Evolutionary conservation across 1,284 basidiomycete species (phyloP).

Genomic region (Porogramme epimiltina): DNA sequence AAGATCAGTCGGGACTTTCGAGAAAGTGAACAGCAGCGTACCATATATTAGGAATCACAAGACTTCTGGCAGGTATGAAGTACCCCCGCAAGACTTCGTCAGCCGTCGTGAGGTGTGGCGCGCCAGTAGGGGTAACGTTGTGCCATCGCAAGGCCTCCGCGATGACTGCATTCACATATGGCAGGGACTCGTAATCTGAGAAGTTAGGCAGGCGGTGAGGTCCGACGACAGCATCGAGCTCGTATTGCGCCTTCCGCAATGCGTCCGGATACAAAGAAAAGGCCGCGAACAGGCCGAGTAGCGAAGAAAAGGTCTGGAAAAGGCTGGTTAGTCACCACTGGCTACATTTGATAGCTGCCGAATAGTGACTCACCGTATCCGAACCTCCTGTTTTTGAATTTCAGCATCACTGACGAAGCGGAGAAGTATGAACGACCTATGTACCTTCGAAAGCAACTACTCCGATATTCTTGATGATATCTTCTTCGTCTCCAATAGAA

Average conservation of each 20-base stretch:
- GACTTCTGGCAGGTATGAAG: constrained; percentile 24
- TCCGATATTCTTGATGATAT: too few species aligned
- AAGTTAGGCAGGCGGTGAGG: constrained; percentile 26
- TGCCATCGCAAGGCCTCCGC: constrained; percentile 26
- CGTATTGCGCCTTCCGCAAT: constrained; percentile 28
- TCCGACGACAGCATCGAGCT: constrained; percentile 30
- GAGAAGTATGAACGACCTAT: too few species aligned
- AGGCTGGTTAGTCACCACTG: neutral
- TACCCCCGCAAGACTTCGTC: constrained; percentile 22
- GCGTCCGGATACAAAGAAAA: constrained; percentile 38
- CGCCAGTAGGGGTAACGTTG: constrained; percentile 13
- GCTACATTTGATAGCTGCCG: too few species aligned
- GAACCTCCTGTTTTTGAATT: too few species aligned
- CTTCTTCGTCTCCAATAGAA: too few species aligned
- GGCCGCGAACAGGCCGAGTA: constrained; percentile 33
- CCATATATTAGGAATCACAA: constrained; percentile 29
- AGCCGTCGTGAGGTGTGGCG: constrained; percentile 3
- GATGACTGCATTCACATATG: constrained; percentile 23
- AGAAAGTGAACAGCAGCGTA: constrained; percentile 8
- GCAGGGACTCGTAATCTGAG: constrained; percentile 13
- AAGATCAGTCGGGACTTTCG: too few species aligned
- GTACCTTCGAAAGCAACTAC: too few species aligned
- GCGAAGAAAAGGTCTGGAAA: constrained; percentile 12
- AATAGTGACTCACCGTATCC: too few species aligned
- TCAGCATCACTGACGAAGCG: too few species aligned